Percentiles rank a stretch among this genome's conserved stretches.
These are phyloP conservation scores for Onygena corvina DNA, from an alignment of 2,329 filamentous ascomycete genomes.

Conservation along the genomic window DNA sequence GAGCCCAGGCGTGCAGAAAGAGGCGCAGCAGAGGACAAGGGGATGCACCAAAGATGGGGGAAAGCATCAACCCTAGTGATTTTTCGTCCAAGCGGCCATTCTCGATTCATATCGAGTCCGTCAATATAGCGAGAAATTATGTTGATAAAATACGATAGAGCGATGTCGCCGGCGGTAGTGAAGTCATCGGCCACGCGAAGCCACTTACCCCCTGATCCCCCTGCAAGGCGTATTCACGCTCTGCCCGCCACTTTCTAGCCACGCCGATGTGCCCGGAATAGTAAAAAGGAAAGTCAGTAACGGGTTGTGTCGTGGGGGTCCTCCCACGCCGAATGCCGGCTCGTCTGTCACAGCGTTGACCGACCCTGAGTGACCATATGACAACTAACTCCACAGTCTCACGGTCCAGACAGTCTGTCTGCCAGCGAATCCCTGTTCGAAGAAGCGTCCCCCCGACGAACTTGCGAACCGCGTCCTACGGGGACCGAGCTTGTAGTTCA, in stretches of 20 bases:
- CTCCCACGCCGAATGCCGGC: background rate
- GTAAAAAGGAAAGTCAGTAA: no score
- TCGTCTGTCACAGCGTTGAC: background rate
- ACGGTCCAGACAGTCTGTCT: background rate
- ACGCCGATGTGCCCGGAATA: background rate
- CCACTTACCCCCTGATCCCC: conserved; percentile 2
- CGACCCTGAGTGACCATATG: background rate
- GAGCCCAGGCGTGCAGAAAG: background rate
- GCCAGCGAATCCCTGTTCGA: conserved; percentile 1
- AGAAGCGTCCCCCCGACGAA: background rate
- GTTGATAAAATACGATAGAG: no score
- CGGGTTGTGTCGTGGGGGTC: background rate
- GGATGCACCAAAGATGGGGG: no score
- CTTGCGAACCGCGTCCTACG: background rate
- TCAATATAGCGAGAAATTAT: no score
- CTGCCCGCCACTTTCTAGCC: conserved; percentile 3
- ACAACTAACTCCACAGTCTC: background rate
- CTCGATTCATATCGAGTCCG: no score
- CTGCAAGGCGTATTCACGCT: conserved; percentile 3
- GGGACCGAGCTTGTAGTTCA: background rate
- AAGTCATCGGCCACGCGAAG: conserved; percentile 1
- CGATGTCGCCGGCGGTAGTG: no score
- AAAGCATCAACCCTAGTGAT: no score
- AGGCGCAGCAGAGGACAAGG: conserved; percentile 5
- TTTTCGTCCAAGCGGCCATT: no score